Base-by-base conservation (phyloP, 179 eudicot species). In the Vitellaria paradoxa region DNA sequence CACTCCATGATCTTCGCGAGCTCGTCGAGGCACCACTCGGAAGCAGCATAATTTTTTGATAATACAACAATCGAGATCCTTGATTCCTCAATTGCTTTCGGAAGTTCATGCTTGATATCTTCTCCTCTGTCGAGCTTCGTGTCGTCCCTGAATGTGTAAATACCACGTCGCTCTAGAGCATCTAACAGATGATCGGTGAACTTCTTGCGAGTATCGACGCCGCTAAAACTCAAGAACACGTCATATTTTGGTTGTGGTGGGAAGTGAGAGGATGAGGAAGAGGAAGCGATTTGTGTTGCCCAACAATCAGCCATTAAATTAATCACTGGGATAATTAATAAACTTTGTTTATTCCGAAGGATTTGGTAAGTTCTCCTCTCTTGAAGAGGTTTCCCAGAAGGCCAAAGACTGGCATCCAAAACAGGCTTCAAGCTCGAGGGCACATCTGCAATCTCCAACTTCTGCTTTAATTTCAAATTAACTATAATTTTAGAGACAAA, bases 1-100 rank as follows among this genome's bases (percentile, higher is more conserved):
- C 66, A 60, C 37, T 73, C 55, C 66, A 73, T 42, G 37, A 73
- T 73, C 55, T 60, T 20, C 76, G 59, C 76, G 23, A 73, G 76
- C 45, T 72, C 75, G 17, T 72, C 75, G 37, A 72, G 75, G 65
- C 75, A 72, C 75, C 75, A 72, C 26, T 17, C 10, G 0, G 75
- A 72, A 9, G 23, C 2, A 6, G 65, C 65, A 20, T 72, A 72
- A 30, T 37, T 56, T 18, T 5, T 37, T 1, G 75, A 72, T 4
- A 72, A 60, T 4, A 72, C 17, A 0, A 72, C 65, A 1, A 72
- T 49, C 0, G 75, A 72, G n/a, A 72, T 57, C 40, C 26, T 72
- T 2, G 75, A 72, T 47, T 55, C 30, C 18, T 72, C 50, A 20
- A 72, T 72, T 56, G 75, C 75, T n/a, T 26, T 37, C 49, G 30